Evolutionary conservation across 805 yeast genomes (phyloP), one percentile per base, ranked within the genome.

Genomic region (Lachancea fermentati): DNA sequence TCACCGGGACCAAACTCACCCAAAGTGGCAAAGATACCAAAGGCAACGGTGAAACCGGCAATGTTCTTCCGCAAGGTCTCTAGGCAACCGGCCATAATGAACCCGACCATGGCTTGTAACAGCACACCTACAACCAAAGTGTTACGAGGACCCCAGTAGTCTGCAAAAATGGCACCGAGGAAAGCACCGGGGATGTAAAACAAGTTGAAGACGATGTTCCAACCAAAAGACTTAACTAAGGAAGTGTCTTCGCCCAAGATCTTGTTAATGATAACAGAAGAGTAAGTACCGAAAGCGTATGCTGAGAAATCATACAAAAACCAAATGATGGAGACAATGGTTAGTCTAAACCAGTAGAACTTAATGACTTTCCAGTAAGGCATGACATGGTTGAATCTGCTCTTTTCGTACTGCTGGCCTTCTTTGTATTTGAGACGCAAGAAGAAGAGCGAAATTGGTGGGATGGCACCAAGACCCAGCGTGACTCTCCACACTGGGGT

Each of bases 1-100:
- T 88, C 86, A 67, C 97, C 97, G 11, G 95, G 89, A 22, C 96
- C 95, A 63, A 89, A 84, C 64, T 91, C 97, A 55, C 97, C 97
- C 36, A 86, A 71, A 5, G 95, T 72, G 60, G 78, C 68, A 63
- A 87, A 91, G 49, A 91, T 79, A 67, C 97, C 97, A 58, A 82
- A 91, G 19, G 84, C 82, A 32, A 87, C 93, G 36, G 80, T 84
- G 52, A 89, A 86, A 0, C 78, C 91, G 30, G 77, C 96, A 56
- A 86, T 70, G 52, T 81, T 75, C 30, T 74, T 54, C 45, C 69
- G 68, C 51, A 91, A 69, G 19, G 59, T 55, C 22, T 69, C 66
- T 56, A 82, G 79, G 35, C 72, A 64, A 16, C 81, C 91, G 39
- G 95, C 87, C 88, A 91, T 82, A 53, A 80, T 75, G 58, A 74